phyloP scores from a whole-genome alignment of 2,329 filamentous ascomycete genomes.

The Fusarium sacchari region DNA sequence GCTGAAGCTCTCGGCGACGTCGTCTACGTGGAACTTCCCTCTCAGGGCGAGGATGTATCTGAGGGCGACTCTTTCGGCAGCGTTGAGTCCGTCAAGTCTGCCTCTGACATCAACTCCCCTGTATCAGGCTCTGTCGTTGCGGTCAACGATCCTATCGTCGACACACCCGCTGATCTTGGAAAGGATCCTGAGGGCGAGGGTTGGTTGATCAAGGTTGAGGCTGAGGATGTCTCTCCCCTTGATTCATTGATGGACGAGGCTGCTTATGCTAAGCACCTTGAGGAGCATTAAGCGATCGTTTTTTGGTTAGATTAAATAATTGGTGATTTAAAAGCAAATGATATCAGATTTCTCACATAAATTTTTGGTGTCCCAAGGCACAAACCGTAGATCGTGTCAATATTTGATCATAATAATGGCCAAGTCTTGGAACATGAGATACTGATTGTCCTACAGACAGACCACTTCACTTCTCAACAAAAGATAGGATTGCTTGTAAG shows the following conservation, averaged over 20 bases:
- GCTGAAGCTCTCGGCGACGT: conserved; percentile 87
- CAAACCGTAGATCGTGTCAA: background rate
- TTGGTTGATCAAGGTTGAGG: conserved; percentile 85
- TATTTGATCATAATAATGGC: too few relatives aligned
- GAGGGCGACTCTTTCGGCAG: conserved; percentile 84
- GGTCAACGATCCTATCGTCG: conserved; percentile 63
- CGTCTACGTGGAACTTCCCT: conserved; percentile 88
- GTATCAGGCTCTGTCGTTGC: conserved; percentile 76
- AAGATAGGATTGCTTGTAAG: background rate
- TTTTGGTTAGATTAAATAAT: conserved; percentile 15
- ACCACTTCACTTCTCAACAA: background rate
- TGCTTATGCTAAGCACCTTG: conserved; percentile 62
- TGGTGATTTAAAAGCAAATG: conserved; percentile 26
- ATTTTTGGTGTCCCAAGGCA: background rate
- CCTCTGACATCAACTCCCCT: conserved; percentile 87
- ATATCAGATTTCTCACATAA: conserved; percentile 19
- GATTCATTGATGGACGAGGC: conserved; percentile 76
- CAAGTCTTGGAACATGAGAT: background rate
- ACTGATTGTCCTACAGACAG: background rate
- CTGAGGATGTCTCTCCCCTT: conserved; percentile 64
- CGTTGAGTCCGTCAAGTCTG: conserved; percentile 92
- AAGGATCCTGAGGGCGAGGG: conserved; percentile 79
- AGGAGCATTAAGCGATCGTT: conserved; percentile 24
- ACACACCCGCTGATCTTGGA: conserved; percentile 61
- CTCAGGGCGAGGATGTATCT: conserved; percentile 68